These are phyloP conservation scores for Termitomyces eurrhizus DNA, from an alignment of 768 basidiomycete species.

Conservation along the genomic window DNA sequence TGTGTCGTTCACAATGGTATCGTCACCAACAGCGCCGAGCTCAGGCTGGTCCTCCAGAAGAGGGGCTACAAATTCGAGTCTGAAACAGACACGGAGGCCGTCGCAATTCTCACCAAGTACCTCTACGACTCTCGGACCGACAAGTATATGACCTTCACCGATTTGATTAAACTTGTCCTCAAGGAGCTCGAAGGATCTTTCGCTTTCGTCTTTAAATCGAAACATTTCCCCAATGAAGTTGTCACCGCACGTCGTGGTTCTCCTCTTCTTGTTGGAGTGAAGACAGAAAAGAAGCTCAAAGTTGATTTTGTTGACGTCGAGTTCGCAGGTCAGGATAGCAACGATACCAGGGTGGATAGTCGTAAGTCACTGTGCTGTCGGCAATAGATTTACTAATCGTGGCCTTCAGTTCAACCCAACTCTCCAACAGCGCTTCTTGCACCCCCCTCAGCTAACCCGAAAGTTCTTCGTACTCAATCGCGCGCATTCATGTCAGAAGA, in stretches of 20 bases:
- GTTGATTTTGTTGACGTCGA: conserved; percentile 99
- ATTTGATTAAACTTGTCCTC: conserved; percentile 90
- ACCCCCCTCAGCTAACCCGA: conserved; percentile 61
- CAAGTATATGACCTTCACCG: conserved; percentile 84
- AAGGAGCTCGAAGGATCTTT: conserved; percentile 99
- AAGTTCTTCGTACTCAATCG: conserved; percentile 90
- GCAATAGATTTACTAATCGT: neutral
- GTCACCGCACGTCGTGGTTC: conserved; percentile 97
- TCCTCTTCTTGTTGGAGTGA: conserved; percentile 94
- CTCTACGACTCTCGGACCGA: conserved; percentile 90
- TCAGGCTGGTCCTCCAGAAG: conserved; percentile 91
- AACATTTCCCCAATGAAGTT: conserved; percentile 92
- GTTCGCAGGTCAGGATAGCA: conserved; percentile 70
- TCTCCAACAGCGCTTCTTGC: conserved; percentile 60
- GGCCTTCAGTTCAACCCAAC: conserved; percentile 37
- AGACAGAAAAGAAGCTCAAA: conserved; percentile 99
- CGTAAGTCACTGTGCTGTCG: conserved; percentile 28
- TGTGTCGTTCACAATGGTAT: conserved; percentile 98
- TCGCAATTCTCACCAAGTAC: conserved; percentile 94
- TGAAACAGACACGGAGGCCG: conserved; percentile 98
- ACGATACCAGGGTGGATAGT: conserved; percentile 34
- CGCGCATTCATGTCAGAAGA: conserved; percentile 99
- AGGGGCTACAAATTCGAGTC: conserved; percentile 91
- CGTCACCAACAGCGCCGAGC: conserved; percentile 89
- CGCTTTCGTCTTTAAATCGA: conserved; percentile 98